Base-by-base conservation (phyloP, 2,329 filamentous ascomycete genomes). In the Tolypocladium ovalisporum region DNA sequence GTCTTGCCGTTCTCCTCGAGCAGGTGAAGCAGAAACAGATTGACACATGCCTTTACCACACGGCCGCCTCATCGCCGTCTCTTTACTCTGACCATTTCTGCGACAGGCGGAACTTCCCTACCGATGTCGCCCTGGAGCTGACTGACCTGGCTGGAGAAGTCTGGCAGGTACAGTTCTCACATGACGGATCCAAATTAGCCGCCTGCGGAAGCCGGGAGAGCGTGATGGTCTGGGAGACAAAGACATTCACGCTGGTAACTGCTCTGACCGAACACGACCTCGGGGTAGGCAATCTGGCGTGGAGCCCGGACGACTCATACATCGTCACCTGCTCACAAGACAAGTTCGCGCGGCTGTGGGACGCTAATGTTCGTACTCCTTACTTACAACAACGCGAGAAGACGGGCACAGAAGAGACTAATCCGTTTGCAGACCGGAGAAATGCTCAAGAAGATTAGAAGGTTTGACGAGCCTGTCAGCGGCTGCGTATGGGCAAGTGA, bases 111-210 rank as follows among this genome's bases (percentile, higher is more conserved):
- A 81, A 89, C 55, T 97, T 97, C 62, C 94, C 94, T 0, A 80
- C 86, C 1, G 82, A 87, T 55, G 79, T 86, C 1, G 79, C 87
- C 8, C 70, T 86, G 19, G 87, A 95, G 64, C 78, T 97, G 4
- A 79, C 79, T 34, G 80, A 89, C 57, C 86, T 96, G 66, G 76
- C 75, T 0, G 88, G 90, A 58, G 93, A 99, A 72, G 88, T 97
- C 15, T 99, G 93, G 92, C 89, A 90, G 66, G 79, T 97, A 13
- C 82, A 87, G 55, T 99, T 96, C 70, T 97, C 93, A 6, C 86
- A 96, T 60, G 86, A 96, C 65, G 94, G 94, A 19, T 83, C 80
- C 27, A 88, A 83, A 64, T 74, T 99, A 57, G 94, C 92, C 2
- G 93, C 89, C 39, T 89, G 90, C 59, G 90, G 93, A 54, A 83